Evolutionary conservation across 1,284 basidiomycete genomes (phyloP), one percentile per base, ranked within the genome.

Genomic region (Blastosporella zonata): DNA sequence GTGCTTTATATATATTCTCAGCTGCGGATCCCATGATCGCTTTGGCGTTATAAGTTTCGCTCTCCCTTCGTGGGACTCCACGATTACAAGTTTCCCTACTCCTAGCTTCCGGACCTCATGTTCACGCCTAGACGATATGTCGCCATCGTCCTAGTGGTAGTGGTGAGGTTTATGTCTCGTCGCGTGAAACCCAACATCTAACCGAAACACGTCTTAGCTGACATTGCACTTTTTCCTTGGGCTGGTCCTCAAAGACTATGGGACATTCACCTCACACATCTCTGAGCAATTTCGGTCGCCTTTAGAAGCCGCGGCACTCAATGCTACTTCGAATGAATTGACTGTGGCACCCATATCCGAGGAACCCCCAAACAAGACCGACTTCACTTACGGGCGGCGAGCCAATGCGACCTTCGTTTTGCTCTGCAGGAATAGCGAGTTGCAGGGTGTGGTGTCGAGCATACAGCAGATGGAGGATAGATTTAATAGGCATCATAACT

Each of bases 401-500:
- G 72, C 70, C 5, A 76, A 75, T 55, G 74, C 74, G 2, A 71
- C 71, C 0, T 67, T 77, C 36, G 67, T 75, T 17, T 65, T 77
- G 46, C 67, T 77, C 2, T 71, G 70, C 10, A 64, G 72, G 28
- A 75, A 75, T 49, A 64, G 54, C 43, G 73, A 77, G 42, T 49
- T 75, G 10, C 55, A 59, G 5, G 71, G 67, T 38, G 64, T 65
- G 1, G 60, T 67, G 2, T 55, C 61, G 5, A 72, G 70, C 39
- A 67, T 77, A 29, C 61, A 62, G 48, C 73, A 78, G 44, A 63
- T 83, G 18, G 81, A 84, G 53, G 72, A 79, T 39, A 66, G 73
- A 15, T 84, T 88, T 64, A 89, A 90, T 62, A 70, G 73, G 53
- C 75, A 77, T 58, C 81, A 76, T 54, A 68, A 75, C 20, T 89